Base-by-base conservation (phyloP, 2,329 filamentous ascomycete species). In the Akanthomyces dipterigenus region DNA sequence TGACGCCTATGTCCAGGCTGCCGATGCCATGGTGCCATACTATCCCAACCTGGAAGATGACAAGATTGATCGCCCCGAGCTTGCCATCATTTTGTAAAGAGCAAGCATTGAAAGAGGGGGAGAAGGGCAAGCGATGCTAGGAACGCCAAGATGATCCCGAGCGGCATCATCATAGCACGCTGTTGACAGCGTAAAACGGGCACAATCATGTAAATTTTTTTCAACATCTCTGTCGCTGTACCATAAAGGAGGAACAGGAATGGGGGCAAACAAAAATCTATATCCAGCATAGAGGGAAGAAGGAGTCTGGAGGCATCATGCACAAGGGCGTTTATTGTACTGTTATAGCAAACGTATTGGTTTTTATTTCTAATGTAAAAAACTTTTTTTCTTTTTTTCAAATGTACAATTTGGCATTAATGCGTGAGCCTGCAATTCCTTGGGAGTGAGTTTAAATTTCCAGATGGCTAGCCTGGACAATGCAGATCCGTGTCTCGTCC, bases 21-120 rank as follows among this genome's bases (percentile, higher is more conserved):
- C 93, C 20, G 95, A 99, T 75, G 86, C 91, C 31, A 96, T 99
- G 87, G 90, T 99, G 60, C 96, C 95, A 2, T 97, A 96, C 71
- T 99, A 97, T 72, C 95, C 93, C 1, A 88, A 89, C 65, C 76
- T 97, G 65, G 89, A 90, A 60, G 91, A 95, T 64, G 90, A 95
- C 65, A 86, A 86, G 62, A 78, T 93, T 69, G 87, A 90, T 69
- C 82, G 93, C 70, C 85, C 88, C 46, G 93, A 97, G 77, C 73
- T 97, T 73, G 87, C 86, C 11, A 93, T 96, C 74, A 83, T 96
- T 68, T 79, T 96, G 73, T 96, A 81, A 81, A 64, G 46, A 24
- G 22, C 31, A 8, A 24, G 18, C 38, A 20, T 50, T 7, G 42
- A n/a, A 40, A 57, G 16, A 20, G 26, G 28, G 24, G 11, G 8